Conservation (phyloP, 1,139 yeast genomes). For the Geotrichum bryndzae region DNA sequence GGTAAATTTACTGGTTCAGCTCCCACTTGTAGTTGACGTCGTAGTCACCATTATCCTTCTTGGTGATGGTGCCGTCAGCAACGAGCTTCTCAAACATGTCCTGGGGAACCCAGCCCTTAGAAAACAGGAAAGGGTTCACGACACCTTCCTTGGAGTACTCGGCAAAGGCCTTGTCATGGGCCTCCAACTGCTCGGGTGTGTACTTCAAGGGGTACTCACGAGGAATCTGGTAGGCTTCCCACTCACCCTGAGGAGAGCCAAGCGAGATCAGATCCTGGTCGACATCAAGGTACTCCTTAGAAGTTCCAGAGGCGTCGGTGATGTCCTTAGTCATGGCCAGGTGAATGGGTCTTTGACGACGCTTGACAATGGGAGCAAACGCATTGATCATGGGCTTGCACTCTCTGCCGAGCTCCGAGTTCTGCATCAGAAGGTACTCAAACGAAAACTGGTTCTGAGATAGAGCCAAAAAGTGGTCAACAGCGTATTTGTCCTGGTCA, state of each 20-base stretch:
- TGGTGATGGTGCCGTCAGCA: slow-evolving; percentile 57
- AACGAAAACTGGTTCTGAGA: slow-evolving; percentile 88
- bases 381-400: slow-evolving; percentile 52
- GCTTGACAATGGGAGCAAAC: slow-evolving; percentile 37
- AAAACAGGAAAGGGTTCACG: slow-evolving; percentile 76
- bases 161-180: slow-evolving; percentile 54
- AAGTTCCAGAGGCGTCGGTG: slow-evolving; percentile 48
- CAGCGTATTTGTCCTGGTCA: slow-evolving; percentile 70
- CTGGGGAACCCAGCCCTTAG: slow-evolving; percentile 94
- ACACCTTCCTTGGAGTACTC: slow-evolving; percentile 63
- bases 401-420: slow-evolving; percentile 37
- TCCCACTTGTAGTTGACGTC: slow-evolving; percentile 31
- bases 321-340: slow-evolving; percentile 43
- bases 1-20: slow-evolving; percentile 12
- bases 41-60: slow-evolving; percentile 44
- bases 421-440: slow-evolving; percentile 69
- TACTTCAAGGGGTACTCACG: slow-evolving; percentile 57
- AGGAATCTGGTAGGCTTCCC: slow-evolving; percentile 35
- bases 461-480: slow-evolving; percentile 76
- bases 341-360: slow-evolving; percentile 36
- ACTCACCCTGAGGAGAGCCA: slow-evolving; percentile 43
- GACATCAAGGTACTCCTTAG: slow-evolving; percentile 65
- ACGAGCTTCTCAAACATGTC: slow-evolving; percentile 73
- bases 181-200: slow-evolving; percentile 49
- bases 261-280: slow-evolving; percentile 71